Base-by-base conservation (phyloP, 768 basidiomycete genomes). In the Suillus subluteus region DNA sequence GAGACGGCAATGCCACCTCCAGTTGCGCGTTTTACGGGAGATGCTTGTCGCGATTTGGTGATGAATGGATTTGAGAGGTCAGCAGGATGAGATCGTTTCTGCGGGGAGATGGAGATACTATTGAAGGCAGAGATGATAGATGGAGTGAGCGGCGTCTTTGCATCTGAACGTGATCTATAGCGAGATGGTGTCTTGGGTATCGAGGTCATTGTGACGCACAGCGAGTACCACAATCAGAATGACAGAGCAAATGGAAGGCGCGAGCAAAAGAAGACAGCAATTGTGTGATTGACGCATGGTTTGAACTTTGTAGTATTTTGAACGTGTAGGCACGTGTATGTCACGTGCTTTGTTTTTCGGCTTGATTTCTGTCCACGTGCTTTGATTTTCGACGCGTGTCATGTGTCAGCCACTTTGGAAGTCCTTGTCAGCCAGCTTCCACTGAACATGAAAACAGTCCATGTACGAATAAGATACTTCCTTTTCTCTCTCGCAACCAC, bases 31-130 rank as follows among this genome's bases (percentile, higher is more conserved):
- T 93, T 94, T 12, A 88, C 80, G 1, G 91, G 91, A 3, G 90
- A 91, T 2, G 82, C 75, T 1, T 88, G 83, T 21, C 88, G 83
- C 18, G 86, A 87, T 11, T 75, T 78, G 2, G 84, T 78, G 63
- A 90, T 81, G 72, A 91, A 91, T 0, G 90, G 89, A 68, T 91
- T 91, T 11, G 86, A 82, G 38, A 80, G 75, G 70, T 89, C 87
- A 43, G 82, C 86, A 64, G 76, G 72, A 62, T 70, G 71, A 35
- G 58, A 68, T 38, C 65, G 79, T 72, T 74, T 81, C 67, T 68
- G 72, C 6, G 72, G 79, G 13, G 73, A 80, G 67, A 72, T 72
- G 23, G 72, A 80, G 62, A 84, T 68, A 4, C 78, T 75, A 64
- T 81, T 82, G 65, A 84, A 66, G 32, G 79, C 79, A 8, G 81